Base-by-base conservation (phyloP, 2,329 filamentous ascomycete species). In the Sclerotinia trifoliorum region DNA sequence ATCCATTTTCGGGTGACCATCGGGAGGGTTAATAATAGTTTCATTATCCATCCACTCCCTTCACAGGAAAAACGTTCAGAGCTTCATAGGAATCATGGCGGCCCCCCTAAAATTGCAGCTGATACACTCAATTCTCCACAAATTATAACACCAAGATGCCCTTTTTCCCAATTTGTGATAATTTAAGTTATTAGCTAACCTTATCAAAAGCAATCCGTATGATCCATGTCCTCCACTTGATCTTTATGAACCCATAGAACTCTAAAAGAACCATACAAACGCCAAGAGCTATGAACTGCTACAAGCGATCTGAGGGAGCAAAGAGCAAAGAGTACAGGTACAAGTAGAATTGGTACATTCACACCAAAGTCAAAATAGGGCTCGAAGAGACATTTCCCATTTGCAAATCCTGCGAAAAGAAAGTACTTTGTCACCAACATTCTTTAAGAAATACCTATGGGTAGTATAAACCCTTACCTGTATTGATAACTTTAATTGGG, bases 401-500 rank as follows among this genome's bases (percentile, higher is more conserved):
- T 57, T 17, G 26, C 5, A 10, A 6, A n/a, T 55, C 29, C 52
- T 35, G 35, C 8, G 5, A 15, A 17, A 17, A n/a, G n/a, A n/a
- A 35, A 32, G 35, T 26, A 13, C 29, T 49, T 42, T 13, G 21
- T 49, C 58, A 39, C 13, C 58, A 39, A 60, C 56, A 46, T 44
- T 51, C 58, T 62, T 62, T 17, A 6, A 35, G 3, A 46, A 21
- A 29, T 21, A 8, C 24, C 32, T 24, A 39, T n/a, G 42, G 26
- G 42, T 46, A 29, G 5, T 29, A 15, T 39, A 8, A 26, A 29
- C 26, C 21, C 44, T 35, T 49, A 39, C 44, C 46, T 35, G 24
- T 39, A 51, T 35, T 15, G 29, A 58, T 56, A 60, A 29, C 64
- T 51, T 48, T 57, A 35, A 39, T 60, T 42, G 44, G 54, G 42